Evolutionary conservation across 345 rosid genomes (phyloP), one percentile per base, ranked within the genome.

Genomic region (Citrus glauca): DNA sequence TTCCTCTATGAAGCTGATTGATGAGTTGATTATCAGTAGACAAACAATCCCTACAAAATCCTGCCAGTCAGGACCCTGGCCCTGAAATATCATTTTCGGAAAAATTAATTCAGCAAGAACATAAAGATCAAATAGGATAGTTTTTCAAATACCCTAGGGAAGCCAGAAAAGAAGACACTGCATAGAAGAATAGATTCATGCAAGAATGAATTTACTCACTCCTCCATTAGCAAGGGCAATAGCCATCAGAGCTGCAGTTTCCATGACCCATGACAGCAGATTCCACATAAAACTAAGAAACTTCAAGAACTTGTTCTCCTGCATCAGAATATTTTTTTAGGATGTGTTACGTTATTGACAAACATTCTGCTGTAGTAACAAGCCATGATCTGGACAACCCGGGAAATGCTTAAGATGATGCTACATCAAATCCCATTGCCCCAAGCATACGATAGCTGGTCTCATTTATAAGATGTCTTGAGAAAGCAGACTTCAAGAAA

Each of bases 181-280:
- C 17, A 24, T 24, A 73, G 16, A 57, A 40, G 8, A 38, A 56
- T 7, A 45, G 5, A 14, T 38, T 6, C n/a, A 61, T 50, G 79
- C 20, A 32, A 48, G n/a, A 59, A 32, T 60, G 10, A 69, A n/a
- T 67, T n/a, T 20, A 87, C 92, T 89, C 78, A 95, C 97, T 75
- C 97, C 91, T 50, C 97, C 94, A 74, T 93, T 88, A 19, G 97
- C 93, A 37, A 95, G 93, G 73, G 25, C 97, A 45, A 93, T 90
- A 67, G 99, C 97, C 91, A 95, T 93, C 67, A 90, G 70, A 5
- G 99, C 98, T 59, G 97, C 98, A 74, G 97, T 94, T 88, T 95
- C 99, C 99, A 95, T 93, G 79, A 95, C 98, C 99, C 99, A 95
- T 42, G 99, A 93, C 85, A 92, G 84, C 0, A 98, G 99, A 68